Evolutionary conservation across 2,329 filamentous ascomycete species (phyloP).

Genomic region (Malbranchea cinnamomea): DNA sequence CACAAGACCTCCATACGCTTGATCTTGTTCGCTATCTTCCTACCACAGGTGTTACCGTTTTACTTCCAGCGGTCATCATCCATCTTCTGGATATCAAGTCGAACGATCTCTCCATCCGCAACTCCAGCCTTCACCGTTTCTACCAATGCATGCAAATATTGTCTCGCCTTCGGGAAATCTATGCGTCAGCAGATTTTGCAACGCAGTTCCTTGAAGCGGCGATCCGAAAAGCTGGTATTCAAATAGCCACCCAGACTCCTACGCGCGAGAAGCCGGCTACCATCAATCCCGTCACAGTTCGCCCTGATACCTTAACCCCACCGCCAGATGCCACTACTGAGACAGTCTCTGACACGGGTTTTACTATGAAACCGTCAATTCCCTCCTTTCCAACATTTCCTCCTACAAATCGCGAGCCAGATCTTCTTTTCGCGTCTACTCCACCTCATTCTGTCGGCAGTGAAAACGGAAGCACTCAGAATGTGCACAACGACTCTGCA

Average conservation of each 20-base stretch:
- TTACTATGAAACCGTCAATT: slow-evolving; percentile 16
- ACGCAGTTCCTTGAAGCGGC: slow-evolving; percentile 87
- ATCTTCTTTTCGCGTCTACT: slow-evolving; percentile 22
- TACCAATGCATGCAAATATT: slow-evolving; percentile 87
- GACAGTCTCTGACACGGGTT: slow-evolving; percentile 25
- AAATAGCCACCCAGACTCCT: slow-evolving; percentile 38
- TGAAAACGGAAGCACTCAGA: slow-evolving; percentile 22
- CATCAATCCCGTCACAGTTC: slow-evolving; percentile 6
- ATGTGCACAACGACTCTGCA: slow-evolving; percentile 4
- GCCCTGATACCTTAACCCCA: slow-evolving; percentile 23
- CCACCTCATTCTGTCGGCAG: slow-evolving; percentile 28
- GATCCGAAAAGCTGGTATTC: slow-evolving; percentile 72
- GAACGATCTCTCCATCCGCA: slow-evolving; percentile 53
- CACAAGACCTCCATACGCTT: slow-evolving; percentile 56
- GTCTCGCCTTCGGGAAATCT: slow-evolving; percentile 73
- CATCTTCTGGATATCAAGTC: slow-evolving; percentile 88
- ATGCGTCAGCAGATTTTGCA: slow-evolving; percentile 90
- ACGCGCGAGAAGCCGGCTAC: slow-evolving; percentile 6
- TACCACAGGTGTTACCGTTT: slow-evolving; percentile 78
- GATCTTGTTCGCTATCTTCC: slow-evolving; percentile 67
- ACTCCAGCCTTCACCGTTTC: slow-evolving; percentile 64
- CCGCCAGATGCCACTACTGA: slow-evolving; percentile 26
- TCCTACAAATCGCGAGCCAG: slow-evolving; percentile 13
- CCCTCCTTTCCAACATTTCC: slow-evolving; percentile 8
- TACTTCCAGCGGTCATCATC: slow-evolving; percentile 85